Conservation (phyloP, 2,329 filamentous ascomycete genomes). For the Amauroascus verrucosus region DNA sequence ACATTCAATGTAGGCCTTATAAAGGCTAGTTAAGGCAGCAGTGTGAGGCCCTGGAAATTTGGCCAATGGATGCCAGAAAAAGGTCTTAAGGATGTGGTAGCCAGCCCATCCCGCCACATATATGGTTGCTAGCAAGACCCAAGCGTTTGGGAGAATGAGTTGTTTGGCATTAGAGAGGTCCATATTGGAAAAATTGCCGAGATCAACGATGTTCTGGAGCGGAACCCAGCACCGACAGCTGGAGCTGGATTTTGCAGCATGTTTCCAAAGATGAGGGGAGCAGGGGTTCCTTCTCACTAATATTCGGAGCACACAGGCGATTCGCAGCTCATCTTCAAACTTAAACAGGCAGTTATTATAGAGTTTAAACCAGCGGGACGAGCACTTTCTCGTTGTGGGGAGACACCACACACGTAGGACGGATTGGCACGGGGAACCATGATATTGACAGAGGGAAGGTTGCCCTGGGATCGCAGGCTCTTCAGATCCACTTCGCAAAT, state of each 20-base stretch:
- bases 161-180: background rate
- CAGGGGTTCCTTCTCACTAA: background rate
- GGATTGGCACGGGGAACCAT: too few species aligned
- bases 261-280: background rate
- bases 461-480: background rate
- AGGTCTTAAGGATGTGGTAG: constrained; percentile 14
- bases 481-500: background rate
- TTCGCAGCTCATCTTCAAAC: background rate
- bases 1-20: constrained; percentile 22
- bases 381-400: too few species aligned
- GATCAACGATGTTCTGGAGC: background rate
- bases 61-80: constrained; percentile 21
- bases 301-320: background rate
- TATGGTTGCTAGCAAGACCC: background rate
- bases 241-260: background rate
- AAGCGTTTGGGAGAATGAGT: background rate
- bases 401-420: too few species aligned
- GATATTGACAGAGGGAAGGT: background rate
- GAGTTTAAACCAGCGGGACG: background rate
- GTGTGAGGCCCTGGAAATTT: constrained; percentile 21
- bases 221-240: background rate
- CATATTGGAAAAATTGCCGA: background rate
- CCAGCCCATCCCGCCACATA: background rate
- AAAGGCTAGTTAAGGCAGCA: constrained; percentile 19
- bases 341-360: background rate